Evolutionary conservation across 768 basidiomycete species (phyloP), one percentile per base, ranked within the genome.

Genomic region (Inosperma sp.): DNA sequence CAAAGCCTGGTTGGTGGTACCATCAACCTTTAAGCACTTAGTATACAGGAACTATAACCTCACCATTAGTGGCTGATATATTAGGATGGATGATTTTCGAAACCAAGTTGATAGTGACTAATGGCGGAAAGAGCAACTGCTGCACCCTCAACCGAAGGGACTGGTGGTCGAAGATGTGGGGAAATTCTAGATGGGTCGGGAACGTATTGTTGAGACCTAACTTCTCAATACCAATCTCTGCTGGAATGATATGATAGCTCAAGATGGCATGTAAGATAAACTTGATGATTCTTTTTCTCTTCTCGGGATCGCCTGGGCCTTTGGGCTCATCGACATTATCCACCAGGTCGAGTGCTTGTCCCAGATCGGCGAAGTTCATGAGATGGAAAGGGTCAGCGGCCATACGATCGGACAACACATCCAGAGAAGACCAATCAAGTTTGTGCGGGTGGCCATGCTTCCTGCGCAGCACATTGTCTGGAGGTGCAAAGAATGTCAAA

Each of bases 161-260:
- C 45, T 80, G 61, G 5, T 66, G 66, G 47, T 73, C 78, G 33
- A 78, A 62, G 8, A 73, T 72, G 40, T 74, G 67, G 5, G 63
- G 56, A 6, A 78, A 65, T 7, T 66, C 63, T 23, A 83, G 64
- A 25, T 71, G 67, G 1, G 78, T 79, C 7, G 78, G 68, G 45
- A 74, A 75, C 0, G 83, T 86, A 5, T 72, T 73, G 61, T 83
- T 82, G 57, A 71, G 66, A 7, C 72, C 71, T 16, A 85, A 71
- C 10, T 70, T 68, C 12, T 55, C 49, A 1, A 65, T 61, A 49
- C 71, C 65, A 22, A 59, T 52, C 65, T 66, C 48, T 63, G 56
- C 22, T 17, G 76, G 75, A 7, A 86, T 64, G 37, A 77, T 75
- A 61, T 82, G 82, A 63, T 83, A 86, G 17, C 73, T 69, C 16